Base-by-base conservation (phyloP, 2,329 filamentous ascomycete species). In the Cladosporium sp. region DNA sequence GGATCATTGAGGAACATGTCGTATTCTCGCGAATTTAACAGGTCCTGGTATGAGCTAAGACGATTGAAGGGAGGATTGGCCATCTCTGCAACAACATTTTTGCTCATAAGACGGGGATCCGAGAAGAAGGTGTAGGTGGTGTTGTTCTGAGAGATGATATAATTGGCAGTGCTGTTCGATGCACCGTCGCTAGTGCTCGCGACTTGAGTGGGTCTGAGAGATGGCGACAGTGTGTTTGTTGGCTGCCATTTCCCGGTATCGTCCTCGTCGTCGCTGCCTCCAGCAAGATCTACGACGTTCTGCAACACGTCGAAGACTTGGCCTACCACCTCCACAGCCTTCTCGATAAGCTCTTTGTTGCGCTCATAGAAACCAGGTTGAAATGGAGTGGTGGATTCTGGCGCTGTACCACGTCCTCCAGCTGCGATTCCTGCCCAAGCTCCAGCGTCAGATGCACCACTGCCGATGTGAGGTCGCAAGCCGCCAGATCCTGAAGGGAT, bases 61-160 rank as follows among this genome's bases (percentile, higher is more conserved):
- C 58, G 46, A n/a, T 53, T 53, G 5, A 39, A 39, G 10, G 46
- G 34, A 14, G 48, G 3, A 16, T 39, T 25, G 48, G 46, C 30
- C 59, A 62, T 62, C 25, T 62, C 59, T 13, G 25, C 32, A 8
- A 46, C 59, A 8, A 62, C 59, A 21, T 62, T 49, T 21, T 30
- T 51, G 59, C 59, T 62, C 46, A 62, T 39, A 16, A 62, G 59
- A 46, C 59, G 59, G 36, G 59, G 59, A 34, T 62, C 59, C 36
- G 59, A 54, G 49, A 43, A 18, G 32, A 62, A 62, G 6, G 59
- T 56, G 34, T 62, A 54, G 25, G 59, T 62, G 30, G 30, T 25
- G 10, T 62, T 62, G 49, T 62, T 54, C 21, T 54, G 59, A 13
- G 48, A 25, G n/a, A 62, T 23, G 16, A 62, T 13, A 34, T 39